Base-by-base conservation (phyloP, 2,329 filamentous ascomycete genomes). In the Cryphonectria radicalis region DNA sequence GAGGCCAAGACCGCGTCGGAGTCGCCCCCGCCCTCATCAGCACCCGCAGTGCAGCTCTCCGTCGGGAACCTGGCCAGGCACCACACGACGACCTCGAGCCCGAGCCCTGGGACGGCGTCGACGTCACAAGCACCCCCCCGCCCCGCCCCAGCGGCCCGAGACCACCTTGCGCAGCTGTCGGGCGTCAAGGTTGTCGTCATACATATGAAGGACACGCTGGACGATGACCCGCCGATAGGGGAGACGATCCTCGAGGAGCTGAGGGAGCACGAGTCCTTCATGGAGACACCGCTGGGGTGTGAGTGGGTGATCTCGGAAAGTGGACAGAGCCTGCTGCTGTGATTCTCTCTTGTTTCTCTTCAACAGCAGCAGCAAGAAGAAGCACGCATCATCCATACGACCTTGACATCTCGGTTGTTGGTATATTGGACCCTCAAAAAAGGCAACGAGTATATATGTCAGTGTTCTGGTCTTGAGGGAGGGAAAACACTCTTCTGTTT, bases 181-280 rank as follows among this genome's bases (percentile, higher is more conserved):
- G 94, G 94, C 0, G 79, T 98, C 40, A 92, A 90, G 74, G 85
- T 99, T 1, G 90, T 98, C 66, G 89, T 98, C 69, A 98, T 98
- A 53, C 96, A 99, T 78, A 89, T 98, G 77, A 99, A 99, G 80
- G 95, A 98, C 74, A 91, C 88, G 32, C 83, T 98, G 69, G 84
- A 86, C 11, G 94, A 97, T 78, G 93, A 90, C 0, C 88, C 89
- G 37, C 80, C 83, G 64, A 89, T 87, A 1, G 87, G 84, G 50
- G 89, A 93, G 4, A 86, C 82, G 1, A 97, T 98, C 50, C 76
- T 96, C 32, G 78, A 84, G 72, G 89, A 98, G 79, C 81, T 98
- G 66, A 78, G 82, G 25, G 88, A 89, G 37, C 85, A 93, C 72
- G 93, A 95, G 72, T 81, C 84, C 17, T 66, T 68, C 4, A 63